Base-by-base conservation (phyloP, 352 stramenopile species). In the Phytopythium delawarense region DNA sequence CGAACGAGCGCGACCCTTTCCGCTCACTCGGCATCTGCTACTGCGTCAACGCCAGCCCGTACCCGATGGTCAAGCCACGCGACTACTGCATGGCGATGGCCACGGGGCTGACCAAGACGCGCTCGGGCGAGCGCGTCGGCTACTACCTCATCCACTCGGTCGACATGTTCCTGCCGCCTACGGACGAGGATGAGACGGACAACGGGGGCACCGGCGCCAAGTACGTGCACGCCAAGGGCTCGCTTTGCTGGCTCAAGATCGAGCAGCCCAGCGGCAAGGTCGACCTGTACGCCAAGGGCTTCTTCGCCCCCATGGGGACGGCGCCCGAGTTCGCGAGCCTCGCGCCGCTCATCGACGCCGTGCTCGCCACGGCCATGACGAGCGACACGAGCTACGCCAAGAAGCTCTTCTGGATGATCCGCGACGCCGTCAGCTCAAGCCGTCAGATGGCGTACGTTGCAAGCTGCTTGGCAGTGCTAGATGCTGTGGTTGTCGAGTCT, bases 61-160 rank as follows among this genome's bases (percentile, higher is more conserved):
- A 76, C 1, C 68, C 70, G 15, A 30, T 87, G 16, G 52, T 69
- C 34, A 67, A 86, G 32, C 72, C 54, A 13, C 77, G 81, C 18
- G 81, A 84, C 25, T 68, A 63, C 16, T 71, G 79, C 16, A 46
- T 73, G 5, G 52, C 84, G 23, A 59, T 78, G 55, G 75, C 71
- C 25, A 76, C 77, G 40, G 76, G 76, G 8, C 67, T 77, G 56
- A 72, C 70, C 1, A 79, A 70, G 4, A 84, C 70, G 9, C 68
- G 71, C 2, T 63, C 71, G 40, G 76, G 76, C 55, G 81, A 90
- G 53, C 74, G 66, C 11, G 69, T 88, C 40, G 75, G 75, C 7
- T 78, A 85, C 63, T 74, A 71, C 23, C 48, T 86, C 9, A 49
- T 64, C 13, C 81, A 90, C 62, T 86, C 81, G 35, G 75, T 90